These are phyloP conservation scores for Pseudonitzschia multistriata DNA, from an alignment of 108 stramenopile genomes.

Conservation along the genomic window DNA sequence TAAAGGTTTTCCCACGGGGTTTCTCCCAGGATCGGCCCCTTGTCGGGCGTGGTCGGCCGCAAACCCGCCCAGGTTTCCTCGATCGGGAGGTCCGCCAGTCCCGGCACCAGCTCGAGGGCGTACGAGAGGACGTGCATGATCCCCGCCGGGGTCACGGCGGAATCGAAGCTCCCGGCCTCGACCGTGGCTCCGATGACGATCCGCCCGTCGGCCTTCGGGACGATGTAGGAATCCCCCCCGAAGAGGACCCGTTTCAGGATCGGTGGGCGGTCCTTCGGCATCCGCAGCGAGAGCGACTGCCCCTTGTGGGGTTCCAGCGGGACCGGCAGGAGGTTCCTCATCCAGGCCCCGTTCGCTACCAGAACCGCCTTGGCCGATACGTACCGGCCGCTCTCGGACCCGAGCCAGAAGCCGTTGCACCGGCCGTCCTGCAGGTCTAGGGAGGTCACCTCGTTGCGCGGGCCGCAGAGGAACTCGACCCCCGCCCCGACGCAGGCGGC, in stretches of 20 bases:
- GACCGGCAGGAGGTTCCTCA: constrained; percentile 86
- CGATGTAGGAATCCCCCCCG: constrained; percentile 91
- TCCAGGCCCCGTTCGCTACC: constrained; percentile 92
- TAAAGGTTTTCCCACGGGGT: constrained; percentile 83
- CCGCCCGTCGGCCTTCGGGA: constrained; percentile 92
- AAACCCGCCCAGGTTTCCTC: constrained; percentile 94
- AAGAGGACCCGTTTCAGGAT: constrained; percentile 81
- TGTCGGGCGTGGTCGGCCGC: constrained; percentile 92
- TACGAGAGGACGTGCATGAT: constrained; percentile 70
- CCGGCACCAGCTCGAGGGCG: constrained; percentile 75
- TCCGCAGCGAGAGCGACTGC: constrained; percentile 80
- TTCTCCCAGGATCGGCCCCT: constrained; percentile 84
- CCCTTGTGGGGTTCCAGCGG: constrained; percentile 93
- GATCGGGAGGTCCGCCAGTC: constrained; percentile 68
- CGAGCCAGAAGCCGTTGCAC: constrained; percentile 56
- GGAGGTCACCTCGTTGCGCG: constrained; percentile 56
- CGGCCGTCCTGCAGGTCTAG: constrained; percentile 52
- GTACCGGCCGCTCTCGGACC: constrained; percentile 49
- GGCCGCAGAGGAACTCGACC: constrained; percentile 78
- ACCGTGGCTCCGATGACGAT: constrained; percentile 91
- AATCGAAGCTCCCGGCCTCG: constrained; percentile 79
- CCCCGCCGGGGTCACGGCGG: constrained; percentile 76
- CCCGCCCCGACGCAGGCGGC: constrained; percentile 77
- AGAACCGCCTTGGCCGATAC: constrained; percentile 53
- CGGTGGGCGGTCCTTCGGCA: constrained; percentile 61